A percentile compares a stretch with the other conserved stretches of the same genome.
These are phyloP conservation scores for Paragyromitra xinjiangensis DNA, from an alignment of 495 filamentous ascomycete genomes.

Conservation along the genomic window DNA sequence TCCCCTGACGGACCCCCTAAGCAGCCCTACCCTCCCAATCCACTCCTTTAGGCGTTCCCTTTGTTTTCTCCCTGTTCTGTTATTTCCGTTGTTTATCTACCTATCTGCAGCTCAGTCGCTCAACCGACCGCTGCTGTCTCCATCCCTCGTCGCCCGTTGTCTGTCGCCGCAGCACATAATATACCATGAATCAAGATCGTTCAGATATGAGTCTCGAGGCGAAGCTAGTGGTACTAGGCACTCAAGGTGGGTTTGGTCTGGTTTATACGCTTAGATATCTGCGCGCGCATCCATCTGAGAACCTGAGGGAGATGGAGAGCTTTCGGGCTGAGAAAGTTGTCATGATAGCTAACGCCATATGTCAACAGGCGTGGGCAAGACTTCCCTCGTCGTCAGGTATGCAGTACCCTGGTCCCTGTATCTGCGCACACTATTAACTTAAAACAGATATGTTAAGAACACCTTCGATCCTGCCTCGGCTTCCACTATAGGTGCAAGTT, in stretches of 20 bases:
- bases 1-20: background rate
- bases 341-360: conserved; percentile 46
- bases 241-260: conserved; percentile 66
- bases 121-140: conserved; percentile 3
- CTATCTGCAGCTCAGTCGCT: conserved; percentile 17
- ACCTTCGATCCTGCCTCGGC: conserved; percentile 75
- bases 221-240: conserved; percentile 89
- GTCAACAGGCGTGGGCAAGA: conserved; percentile 85
- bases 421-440: conserved; percentile 13
- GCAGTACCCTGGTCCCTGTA: conserved; percentile 47
- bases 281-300: conserved; percentile 24
- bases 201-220: conserved; percentile 80
- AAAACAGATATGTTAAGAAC: conserved; percentile 81
- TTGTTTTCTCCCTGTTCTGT: conserved; percentile 22
- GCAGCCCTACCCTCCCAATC: conserved; percentile 1
- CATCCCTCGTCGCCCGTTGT: background rate
- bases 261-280: conserved; percentile 10
- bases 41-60: conserved; percentile 33
- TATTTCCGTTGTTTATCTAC: conserved; percentile 21
- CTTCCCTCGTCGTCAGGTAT: conserved; percentile 86
- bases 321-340: background rate
- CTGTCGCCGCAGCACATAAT: background rate
- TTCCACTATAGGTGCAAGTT: conserved; percentile 91
- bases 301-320: conserved; percentile 4
- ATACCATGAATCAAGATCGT: conserved; percentile 36